A percentile compares a stretch with the other conserved stretches of the same genome.
phyloP scores from a whole-genome alignment of 352 stramenopile genomes.

The Pythium phragmiticola region DNA sequence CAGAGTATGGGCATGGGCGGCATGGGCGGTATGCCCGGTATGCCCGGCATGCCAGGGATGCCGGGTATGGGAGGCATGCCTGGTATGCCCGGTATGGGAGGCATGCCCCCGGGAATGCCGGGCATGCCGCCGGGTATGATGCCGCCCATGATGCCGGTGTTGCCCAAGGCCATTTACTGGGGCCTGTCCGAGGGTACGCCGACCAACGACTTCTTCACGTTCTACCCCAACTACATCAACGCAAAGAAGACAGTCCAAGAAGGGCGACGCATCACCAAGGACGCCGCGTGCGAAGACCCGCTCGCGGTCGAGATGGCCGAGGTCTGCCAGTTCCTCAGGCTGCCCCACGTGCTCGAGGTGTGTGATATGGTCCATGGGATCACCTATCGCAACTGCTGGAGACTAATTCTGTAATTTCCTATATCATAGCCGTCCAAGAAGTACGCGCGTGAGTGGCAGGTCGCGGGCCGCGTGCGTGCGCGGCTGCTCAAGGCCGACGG shows the following conservation, averaged over 20 bases:
- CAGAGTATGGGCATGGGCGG: conserved; percentile 49
- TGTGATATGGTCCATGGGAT: not conserved
- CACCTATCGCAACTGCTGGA: not conserved
- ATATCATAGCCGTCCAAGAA: conserved; percentile 61
- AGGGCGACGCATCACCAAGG: conserved; percentile 71
- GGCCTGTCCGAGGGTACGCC: conserved; percentile 54
- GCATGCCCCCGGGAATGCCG: conserved; percentile 37
- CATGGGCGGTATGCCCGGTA: conserved; percentile 34
- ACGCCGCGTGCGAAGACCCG: conserved; percentile 61
- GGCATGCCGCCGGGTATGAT: conserved; percentile 43
- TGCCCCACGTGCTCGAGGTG: conserved; percentile 80
- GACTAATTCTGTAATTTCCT: conserved; percentile 9
- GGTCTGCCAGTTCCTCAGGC: conserved; percentile 76
- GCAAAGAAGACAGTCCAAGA: conserved; percentile 78
- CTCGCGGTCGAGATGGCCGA: conserved; percentile 83
- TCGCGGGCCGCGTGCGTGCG: conserved; percentile 70
- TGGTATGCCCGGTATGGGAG: conserved; percentile 31
- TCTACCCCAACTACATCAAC: conserved; percentile 90
- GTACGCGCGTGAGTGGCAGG: conserved; percentile 77
- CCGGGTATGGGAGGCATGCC: conserved; percentile 43
- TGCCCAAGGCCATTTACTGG: conserved; percentile 71
- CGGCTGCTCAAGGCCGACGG: conserved; percentile 64
- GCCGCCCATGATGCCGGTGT: conserved; percentile 48
- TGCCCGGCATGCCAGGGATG: conserved; percentile 41
- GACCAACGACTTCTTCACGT: conserved; percentile 63